These are phyloP conservation scores for Neurospora sp. DNA, from an alignment of 495 filamentous ascomycete genomes.

Conservation along the genomic window DNA sequence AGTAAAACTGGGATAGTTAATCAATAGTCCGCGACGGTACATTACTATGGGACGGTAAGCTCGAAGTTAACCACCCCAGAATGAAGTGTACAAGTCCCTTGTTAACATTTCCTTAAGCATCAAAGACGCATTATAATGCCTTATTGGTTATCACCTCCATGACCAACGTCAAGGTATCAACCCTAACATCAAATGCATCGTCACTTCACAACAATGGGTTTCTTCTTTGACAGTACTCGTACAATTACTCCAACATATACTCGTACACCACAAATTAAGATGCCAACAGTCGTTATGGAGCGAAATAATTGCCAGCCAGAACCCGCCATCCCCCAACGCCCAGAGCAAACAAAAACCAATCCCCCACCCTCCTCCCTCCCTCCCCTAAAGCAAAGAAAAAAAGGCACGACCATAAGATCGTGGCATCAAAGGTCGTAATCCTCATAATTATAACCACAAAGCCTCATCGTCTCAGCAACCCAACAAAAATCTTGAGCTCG, in stretches of 20 bases:
- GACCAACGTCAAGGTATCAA: not conserved
- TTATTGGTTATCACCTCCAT: not conserved
- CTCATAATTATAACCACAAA: not conserved
- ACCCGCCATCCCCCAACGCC: not conserved
- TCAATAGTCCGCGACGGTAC: too few species aligned
- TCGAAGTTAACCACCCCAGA: not conserved
- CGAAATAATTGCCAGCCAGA: too few species aligned
- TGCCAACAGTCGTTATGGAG: not conserved
- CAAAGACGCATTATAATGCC: not conserved
- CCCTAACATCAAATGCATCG: not conserved
- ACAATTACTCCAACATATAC: not conserved
- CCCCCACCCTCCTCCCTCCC: not conserved
- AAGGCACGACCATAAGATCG: not conserved
- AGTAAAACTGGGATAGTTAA: too few species aligned
- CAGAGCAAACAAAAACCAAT: not conserved
- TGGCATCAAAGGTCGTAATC: not conserved
- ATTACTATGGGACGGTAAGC: too few species aligned
- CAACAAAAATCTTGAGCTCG: conserved; percentile 59
- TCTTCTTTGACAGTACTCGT: not conserved
- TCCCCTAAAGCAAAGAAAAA: not conserved
- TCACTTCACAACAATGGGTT: not conserved
- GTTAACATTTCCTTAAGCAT: not conserved
- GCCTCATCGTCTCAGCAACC: not conserved
- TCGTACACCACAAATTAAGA: not conserved
- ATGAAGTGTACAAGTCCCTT: not conserved